Evolutionary conservation across 805 yeast genomes (phyloP).

Genomic region (Saccharomycopsis sp.): DNA sequence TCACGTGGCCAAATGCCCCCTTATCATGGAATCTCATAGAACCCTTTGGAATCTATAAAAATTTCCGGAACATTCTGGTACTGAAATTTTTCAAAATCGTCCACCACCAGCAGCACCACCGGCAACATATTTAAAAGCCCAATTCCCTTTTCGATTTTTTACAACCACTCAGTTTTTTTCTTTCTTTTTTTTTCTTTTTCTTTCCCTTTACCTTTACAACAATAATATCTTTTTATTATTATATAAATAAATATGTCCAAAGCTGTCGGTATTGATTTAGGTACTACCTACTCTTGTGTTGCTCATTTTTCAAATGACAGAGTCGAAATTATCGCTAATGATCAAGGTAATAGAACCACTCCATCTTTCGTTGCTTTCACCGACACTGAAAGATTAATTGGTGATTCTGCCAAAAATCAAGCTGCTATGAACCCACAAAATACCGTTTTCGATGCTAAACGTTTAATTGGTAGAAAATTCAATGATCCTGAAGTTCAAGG

Average conservation of each 20-base stretch:
- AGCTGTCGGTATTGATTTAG: constrained; percentile 72
- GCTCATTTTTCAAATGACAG: constrained; percentile 89
- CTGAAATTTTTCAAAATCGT: too few species aligned
- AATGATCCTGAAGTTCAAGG: constrained; percentile 71
- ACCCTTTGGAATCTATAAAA: too few species aligned
- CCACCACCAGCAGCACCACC: too few species aligned
- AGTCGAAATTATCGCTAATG: constrained; percentile 94
- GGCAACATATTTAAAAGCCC: too few species aligned
- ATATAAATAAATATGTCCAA: constrained; percentile 33
- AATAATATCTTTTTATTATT: not conserved
- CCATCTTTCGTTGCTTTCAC: constrained; percentile 96
- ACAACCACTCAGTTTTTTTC: too few species aligned
- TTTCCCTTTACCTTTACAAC: too few species aligned
- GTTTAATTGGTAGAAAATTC: constrained; percentile 90
- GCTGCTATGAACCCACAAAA: constrained; percentile 89
- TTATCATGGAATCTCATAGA: too few species aligned
- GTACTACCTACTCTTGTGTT: constrained; percentile 92
- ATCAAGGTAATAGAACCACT: constrained; percentile 97
- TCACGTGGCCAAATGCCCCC: too few species aligned
- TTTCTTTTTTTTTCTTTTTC: too few species aligned
- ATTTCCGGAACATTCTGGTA: too few species aligned
- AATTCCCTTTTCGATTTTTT: too few species aligned
- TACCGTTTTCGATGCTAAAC: constrained; percentile 88
- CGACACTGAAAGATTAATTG: constrained; percentile 85
- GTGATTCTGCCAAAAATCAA: constrained; percentile 97